Base-by-base conservation (phyloP, 2,329 filamentous ascomycete genomes). In the Tricladium varicosporioides region DNA sequence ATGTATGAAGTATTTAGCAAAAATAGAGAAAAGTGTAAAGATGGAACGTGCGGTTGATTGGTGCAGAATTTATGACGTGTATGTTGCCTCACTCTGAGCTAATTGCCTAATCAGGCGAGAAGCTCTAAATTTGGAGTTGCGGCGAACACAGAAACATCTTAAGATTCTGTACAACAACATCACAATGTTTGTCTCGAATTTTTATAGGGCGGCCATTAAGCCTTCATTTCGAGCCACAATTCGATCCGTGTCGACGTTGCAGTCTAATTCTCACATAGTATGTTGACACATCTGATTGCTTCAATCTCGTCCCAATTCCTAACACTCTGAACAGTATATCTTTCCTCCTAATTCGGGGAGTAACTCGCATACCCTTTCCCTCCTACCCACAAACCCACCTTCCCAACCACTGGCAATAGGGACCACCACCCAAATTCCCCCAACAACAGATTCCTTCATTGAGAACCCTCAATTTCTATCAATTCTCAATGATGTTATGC, bases 381-480 rank as follows among this genome's bases (percentile, higher is more conserved):
- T 83, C 61, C 81, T 88, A 57, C 76, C 82, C 40, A 80, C 78
- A 42, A 71, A 76, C 13, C 83, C 84, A 1, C 84, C 85, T 0
- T 80, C 74, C 3, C 68, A 74, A 5, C 69, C 70, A 27, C 72
- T 88, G 16, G 78, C 84, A 13, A 81, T 89, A 58, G 86, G 86
- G 49, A 82, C 77, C 1, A 81, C 83, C 0, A 81, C 79, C 5
- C 65, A 73, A 14, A 60, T 86, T n/a, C 84, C 84, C 1, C 85
- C 85, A 1, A 86, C 82, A 0, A 83, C 86, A 2, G 72, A 75
- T 42, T 80, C 82, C 18, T 86, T 89, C 66, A 73, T 70, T 18
- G 79, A 82, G 65, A 89, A 88, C 67, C 77, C 72, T 9, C 71
- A 73, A 18, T 89, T 89, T 68, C 67, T 84, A n/a, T 66, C 73